Base-by-base conservation (phyloP, 2,329 filamentous ascomycete species). In the Beauveria medogensis region DNA sequence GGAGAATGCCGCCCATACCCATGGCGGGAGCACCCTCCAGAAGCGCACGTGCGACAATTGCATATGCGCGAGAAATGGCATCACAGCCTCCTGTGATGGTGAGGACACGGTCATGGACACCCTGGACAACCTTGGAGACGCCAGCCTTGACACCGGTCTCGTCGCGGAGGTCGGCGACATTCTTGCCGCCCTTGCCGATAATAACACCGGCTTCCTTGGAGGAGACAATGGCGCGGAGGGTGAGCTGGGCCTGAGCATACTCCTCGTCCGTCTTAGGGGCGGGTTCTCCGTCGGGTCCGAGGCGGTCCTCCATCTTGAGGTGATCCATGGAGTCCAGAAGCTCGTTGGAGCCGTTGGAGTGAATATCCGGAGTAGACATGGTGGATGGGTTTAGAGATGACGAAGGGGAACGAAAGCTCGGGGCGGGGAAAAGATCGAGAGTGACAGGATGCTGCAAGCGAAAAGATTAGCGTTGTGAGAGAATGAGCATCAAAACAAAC, bases 141-240 rank as follows among this genome's bases (percentile, higher is more conserved):
- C 94, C 94, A 64, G 94, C 94, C 78, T 95, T 96, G 69, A 99
- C 94, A 63, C 93, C 94, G 67, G 94, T 99, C 79, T 97, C 93
- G 70, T 99, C 93, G 72, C 94, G 89, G 65, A 99, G 83, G 71
- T 97, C 93, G 53, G 94, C 94, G 60, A 99, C 94, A 71, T 99
- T 97, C 83, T 97, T 96, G 72, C 94, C 94, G 62, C 89, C 92
- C 80, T 99, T 99, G 76, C 94, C 94, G 75, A 99, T 99, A 76
- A 99, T 97, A 70, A 99, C 92, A 72, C 94, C 94, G 63, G 94
- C 94, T 78, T 99, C 94, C 80, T 97, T 97, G 74, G 94, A 97
- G 40, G 94, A 97, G 67, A 99, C 94, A 73, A 99, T 97, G 69
- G 94, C 94, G 73, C 94, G 90, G 65, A 99, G 85, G 64, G 94